Evolutionary conservation across 352 stramenopile genomes (phyloP).

Genomic region (Blastocystis sp.): DNA sequence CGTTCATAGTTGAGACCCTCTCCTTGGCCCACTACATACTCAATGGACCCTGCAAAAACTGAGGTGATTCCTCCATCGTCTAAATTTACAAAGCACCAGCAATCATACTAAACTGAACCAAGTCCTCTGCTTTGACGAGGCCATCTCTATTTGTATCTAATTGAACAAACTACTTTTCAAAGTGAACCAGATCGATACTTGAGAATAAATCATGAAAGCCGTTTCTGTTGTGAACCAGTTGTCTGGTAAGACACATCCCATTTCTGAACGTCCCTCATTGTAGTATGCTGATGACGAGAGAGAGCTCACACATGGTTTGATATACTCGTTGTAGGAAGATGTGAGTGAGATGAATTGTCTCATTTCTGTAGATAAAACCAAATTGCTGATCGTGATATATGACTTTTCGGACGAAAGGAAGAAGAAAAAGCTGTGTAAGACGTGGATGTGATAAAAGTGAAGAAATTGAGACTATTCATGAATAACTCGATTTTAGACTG

Average conservation of each 20-base stretch:
- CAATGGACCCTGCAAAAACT: background rate
- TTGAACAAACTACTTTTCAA: background rate
- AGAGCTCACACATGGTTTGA: background rate
- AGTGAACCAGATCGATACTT: background rate
- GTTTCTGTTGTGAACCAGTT: constrained; percentile 43
- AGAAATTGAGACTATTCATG: constrained; percentile 13
- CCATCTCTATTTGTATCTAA: constrained; percentile 1
- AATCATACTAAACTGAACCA: background rate
- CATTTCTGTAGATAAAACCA: background rate
- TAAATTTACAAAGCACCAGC: background rate
- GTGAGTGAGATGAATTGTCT: background rate
- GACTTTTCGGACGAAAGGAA: background rate
- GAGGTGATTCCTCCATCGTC: background rate
- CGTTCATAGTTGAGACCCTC: background rate
- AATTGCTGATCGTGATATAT: background rate
- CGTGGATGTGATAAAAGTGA: constrained; percentile 10
- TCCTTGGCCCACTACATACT: background rate
- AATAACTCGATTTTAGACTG: background rate
- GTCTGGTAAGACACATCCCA: background rate
- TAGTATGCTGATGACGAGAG: background rate
- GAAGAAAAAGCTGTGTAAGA: background rate
- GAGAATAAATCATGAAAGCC: background rate
- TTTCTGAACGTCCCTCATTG: background rate
- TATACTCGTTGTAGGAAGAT: background rate
- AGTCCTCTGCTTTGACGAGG: background rate